phyloP scores from a whole-genome alignment of 2,329 filamentous ascomycete genomes.

The Diaporthe helianthi region DNA sequence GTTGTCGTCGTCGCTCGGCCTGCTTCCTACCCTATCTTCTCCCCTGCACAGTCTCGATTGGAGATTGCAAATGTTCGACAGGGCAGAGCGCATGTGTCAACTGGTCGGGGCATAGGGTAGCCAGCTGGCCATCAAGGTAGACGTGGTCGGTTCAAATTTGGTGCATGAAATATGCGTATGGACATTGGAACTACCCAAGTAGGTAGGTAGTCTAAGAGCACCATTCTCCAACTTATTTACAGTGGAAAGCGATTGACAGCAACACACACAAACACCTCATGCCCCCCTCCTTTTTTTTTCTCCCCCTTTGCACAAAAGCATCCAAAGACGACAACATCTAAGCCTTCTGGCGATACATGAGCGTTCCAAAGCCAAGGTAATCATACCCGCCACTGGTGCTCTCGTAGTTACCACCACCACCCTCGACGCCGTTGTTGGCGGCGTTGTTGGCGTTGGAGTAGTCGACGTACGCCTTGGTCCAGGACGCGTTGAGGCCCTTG shows the following conservation, averaged over 20 bases:
- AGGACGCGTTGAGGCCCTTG: constrained; percentile 47
- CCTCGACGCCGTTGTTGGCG: constrained; percentile 48
- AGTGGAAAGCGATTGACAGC: background rate
- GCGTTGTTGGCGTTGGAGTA: constrained; percentile 44
- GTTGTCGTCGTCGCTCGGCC: no score
- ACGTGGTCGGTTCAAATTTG: no score
- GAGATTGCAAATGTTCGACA: no score
- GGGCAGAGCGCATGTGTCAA: no score
- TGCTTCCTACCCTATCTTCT: no score
- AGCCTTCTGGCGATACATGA: constrained; percentile 39
- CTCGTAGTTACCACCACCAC: constrained; percentile 53
- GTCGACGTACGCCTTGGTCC: constrained; percentile 47
- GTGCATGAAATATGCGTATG: no score
- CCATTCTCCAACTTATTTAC: background rate
- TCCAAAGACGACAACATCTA: background rate
- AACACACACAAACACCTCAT: no score
- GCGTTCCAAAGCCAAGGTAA: constrained; percentile 44
- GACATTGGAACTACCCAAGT: no score
- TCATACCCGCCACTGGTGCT: constrained; percentile 50
- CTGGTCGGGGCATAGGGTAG: no score
- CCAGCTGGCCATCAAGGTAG: no score
- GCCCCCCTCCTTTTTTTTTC: background rate
- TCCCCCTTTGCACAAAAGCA: no score
- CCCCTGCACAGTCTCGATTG: no score
- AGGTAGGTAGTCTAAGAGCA: background rate